Evolutionary conservation across 805 yeast genomes (phyloP), one percentile per base, ranked within the genome.

Genomic region (Metschnikowia colocasiae): DNA sequence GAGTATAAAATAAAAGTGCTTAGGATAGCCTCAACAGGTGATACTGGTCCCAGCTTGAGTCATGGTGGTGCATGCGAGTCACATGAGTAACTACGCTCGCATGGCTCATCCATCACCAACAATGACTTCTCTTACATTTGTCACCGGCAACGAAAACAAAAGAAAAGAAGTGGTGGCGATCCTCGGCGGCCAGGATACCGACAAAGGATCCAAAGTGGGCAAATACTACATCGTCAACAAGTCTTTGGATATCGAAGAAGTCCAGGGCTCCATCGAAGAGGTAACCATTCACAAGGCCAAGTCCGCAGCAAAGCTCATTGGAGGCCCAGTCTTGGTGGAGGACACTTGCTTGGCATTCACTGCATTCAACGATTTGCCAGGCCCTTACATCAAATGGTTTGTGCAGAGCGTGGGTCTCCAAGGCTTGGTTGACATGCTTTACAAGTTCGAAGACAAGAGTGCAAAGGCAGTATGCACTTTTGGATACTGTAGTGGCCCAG

Each of bases 381-480:
- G 99, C 20, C 98, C 98, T 1, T 88, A 89, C 54, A 78, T 79
- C 67, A 92, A 92, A 66, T 92, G 99, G 99, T 94, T 94, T 67
- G 76, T 88, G 38, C 72, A 82, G 52, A 67, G 79, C 12, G 64
- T 91, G 54, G 97, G 97, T 0, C 75, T 87, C 29, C 80, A 79
- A 12, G 92, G 92, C 2, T 69, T 92, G 46, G 86, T 83, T 49
- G 82, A 85, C 58, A 76, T 92, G 83, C 71, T 95, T 34, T 80
- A 71, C 50, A 87, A 87, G 31, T 94, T 86, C 62, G 91, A 85
- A 41, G 87, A 88, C 64, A 89, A 89, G 62, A 67, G 81, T 2
- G 99, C 97, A 6, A 77, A 80, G 50, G 97, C 98, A 1, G 80
- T 89, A 43, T 88, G 97, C 57, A 91, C 98, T 0, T 88, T 92